Base-by-base conservation (phyloP, 169 alveolate species). In the Cryptosporidium meleagridis region DNA sequence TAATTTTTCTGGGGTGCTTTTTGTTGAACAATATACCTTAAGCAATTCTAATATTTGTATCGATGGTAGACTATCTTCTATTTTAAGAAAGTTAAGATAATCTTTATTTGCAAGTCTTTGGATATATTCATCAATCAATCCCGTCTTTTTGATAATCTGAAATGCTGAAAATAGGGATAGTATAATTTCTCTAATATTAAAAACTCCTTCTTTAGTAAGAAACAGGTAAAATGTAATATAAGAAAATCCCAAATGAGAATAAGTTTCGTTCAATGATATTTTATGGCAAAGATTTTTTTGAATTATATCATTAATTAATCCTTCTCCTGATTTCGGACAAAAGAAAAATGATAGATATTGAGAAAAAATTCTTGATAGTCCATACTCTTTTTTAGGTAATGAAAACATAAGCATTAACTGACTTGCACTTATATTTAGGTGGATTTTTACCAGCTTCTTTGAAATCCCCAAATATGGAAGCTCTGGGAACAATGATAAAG, bases 171-270 rank as follows among this genome's bases (percentile, higher is more conserved):
- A 73, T 7, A 73, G 12, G 12, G 52, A 6, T 2, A 33, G 18
- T 3, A 73, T 52, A 23, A 70, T 7, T 44, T 45, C 5, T 45
- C 16, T 70, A 2, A 70, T 18, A 70, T 10, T 23, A 10, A 21
- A 41, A 26, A 29, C 26, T 45, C 73, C 89, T 12, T 80, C 45
- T 26, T 62, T 31, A 3, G 89, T 39, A 18, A 80, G 53, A 3
- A 23, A 48, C 9, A 67, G n/a, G 7, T 37, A 39, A 44, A 80
- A 44, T 4, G 75, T n/a, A 7, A 80, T 23, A 14, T 80, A 48
- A 14, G 75, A 80, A 51, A 80, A 80, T 5, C 75, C 89, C 4
- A 80, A 51, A 18, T 80, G 55, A 16, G 67, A 41, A 8, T 80
- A 67, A 5, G 39, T 44, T 12, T 65, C 62, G 3, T 21, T 80